Conservation (phyloP, 495 filamentous ascomycete genomes). For the Penicillium canescens region DNA sequence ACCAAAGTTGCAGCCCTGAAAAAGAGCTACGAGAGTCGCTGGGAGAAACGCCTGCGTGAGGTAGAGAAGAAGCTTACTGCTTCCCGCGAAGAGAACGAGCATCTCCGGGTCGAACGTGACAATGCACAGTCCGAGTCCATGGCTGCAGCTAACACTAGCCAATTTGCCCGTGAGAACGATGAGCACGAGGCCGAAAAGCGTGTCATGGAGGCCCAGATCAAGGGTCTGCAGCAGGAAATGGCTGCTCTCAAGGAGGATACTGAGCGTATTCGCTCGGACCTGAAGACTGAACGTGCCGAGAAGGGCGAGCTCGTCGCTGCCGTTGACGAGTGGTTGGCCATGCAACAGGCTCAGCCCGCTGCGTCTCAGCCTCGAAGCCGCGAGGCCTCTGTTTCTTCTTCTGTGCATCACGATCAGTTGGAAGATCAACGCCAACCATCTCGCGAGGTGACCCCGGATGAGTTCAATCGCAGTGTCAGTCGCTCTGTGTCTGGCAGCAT, state of each 20-base stretch:
- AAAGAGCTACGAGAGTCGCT: slow-evolving; percentile 87
- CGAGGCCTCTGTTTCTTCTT: slow-evolving; percentile 21
- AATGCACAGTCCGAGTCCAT: slow-evolving; percentile 56
- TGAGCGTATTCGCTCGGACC: slow-evolving; percentile 57
- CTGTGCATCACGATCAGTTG: slow-evolving; percentile 7
- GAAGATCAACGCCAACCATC: slow-evolving; percentile 16
- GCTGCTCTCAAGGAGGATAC: slow-evolving; percentile 64
- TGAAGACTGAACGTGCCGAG: slow-evolving; percentile 79
- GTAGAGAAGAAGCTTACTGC: slow-evolving; percentile 70
- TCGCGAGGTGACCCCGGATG: slow-evolving; percentile 21
- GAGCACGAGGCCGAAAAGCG: slow-evolving; percentile 51
- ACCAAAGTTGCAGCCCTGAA: slow-evolving; percentile 91
- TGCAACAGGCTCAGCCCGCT: slow-evolving; percentile 37
- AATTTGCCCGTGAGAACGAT: slow-evolving; percentile 44
- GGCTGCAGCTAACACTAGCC: slow-evolving; percentile 46
- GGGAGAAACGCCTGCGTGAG: slow-evolving; percentile 80
- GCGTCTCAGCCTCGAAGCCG: slow-evolving; percentile 15
- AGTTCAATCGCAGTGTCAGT: slow-evolving; percentile 26
- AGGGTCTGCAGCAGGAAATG: slow-evolving; percentile 70
- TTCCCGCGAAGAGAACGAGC: slow-evolving; percentile 70
- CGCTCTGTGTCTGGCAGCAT: slow-evolving; percentile 32
- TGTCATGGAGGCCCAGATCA: slow-evolving; percentile 62
- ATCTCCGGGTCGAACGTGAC: slow-evolving; percentile 63
- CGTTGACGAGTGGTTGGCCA: slow-evolving; percentile 83
- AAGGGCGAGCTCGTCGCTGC: slow-evolving; percentile 92